These are phyloP conservation scores for Penicillium daleae DNA, from an alignment of 495 filamentous ascomycete species.

Conservation along the genomic window DNA sequence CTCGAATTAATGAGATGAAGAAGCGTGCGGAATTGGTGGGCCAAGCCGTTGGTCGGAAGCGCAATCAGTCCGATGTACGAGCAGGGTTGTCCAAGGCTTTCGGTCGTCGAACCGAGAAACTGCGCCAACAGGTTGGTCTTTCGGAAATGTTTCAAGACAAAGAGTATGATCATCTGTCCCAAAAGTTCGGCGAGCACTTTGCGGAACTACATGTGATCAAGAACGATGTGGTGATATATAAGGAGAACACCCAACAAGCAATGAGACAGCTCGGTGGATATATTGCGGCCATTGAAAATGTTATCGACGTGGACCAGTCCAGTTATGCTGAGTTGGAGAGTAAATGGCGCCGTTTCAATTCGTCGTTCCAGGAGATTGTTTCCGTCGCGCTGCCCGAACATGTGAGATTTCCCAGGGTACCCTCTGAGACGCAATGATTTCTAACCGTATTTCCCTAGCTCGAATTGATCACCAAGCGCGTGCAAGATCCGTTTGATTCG, in stretches of 20 bases:
- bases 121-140: constrained; percentile 68
- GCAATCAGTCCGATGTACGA: constrained; percentile 87
- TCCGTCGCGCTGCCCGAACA: constrained; percentile 80
- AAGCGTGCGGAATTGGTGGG: constrained; percentile 87
- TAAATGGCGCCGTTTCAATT: constrained; percentile 87
- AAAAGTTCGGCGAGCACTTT: constrained; percentile 84
- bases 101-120: constrained; percentile 79
- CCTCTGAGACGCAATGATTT: constrained; percentile 5
- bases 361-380: constrained; percentile 79
- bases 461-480: constrained; percentile 72
- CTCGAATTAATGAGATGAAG: constrained; percentile 90
- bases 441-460: constrained; percentile 54
- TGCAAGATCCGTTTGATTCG: constrained; percentile 84
- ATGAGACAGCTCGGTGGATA: constrained; percentile 75
- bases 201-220: constrained; percentile 87
- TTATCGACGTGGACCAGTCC: constrained; percentile 61
- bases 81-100: constrained; percentile 84
- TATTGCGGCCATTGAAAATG: constrained; percentile 68
- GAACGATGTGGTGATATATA: constrained; percentile 88
- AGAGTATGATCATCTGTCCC: constrained; percentile 72
- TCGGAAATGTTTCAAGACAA: constrained; percentile 74
- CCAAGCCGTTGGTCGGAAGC: constrained; percentile 81
- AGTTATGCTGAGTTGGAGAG: constrained; percentile 81
- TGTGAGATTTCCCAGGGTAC: constrained; percentile 57
- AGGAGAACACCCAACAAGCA: constrained; percentile 65